Conservation (phyloP, 108 stramenopile genomes). For the Aureococcus anophagefferens region DNA sequence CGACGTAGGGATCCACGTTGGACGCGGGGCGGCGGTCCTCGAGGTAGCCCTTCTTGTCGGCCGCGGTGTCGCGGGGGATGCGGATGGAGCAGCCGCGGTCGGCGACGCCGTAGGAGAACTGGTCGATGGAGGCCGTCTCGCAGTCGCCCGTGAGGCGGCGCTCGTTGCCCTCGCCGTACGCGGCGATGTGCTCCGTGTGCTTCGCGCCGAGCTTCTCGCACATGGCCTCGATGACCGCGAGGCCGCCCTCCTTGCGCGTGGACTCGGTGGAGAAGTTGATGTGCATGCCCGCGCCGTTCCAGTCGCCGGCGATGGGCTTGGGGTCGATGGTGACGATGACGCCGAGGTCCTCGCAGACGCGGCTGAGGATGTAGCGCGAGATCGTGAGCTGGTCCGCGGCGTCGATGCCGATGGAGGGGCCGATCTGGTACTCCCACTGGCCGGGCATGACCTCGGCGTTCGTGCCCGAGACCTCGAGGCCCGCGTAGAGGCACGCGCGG, state of each 20-base stretch:
- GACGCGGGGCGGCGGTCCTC: slow-evolving; percentile 95
- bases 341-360: slow-evolving; percentile 94
- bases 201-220: slow-evolving; percentile 89
- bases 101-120: slow-evolving; percentile 90
- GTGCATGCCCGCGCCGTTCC: slow-evolving; percentile 95
- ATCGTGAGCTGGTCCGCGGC: slow-evolving; percentile 95
- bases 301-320: slow-evolving; percentile 96
- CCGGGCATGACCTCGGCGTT: slow-evolving; percentile 99
- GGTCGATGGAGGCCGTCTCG: slow-evolving; percentile 85
- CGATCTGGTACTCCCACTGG: slow-evolving; percentile 96
- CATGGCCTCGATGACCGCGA: slow-evolving; percentile 80
- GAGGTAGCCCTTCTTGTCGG: slow-evolving; percentile 87
- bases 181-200: slow-evolving; percentile 88
- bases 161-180: slow-evolving; percentile 97
- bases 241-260: slow-evolving; percentile 88
- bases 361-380: slow-evolving; percentile 87
- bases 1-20: slow-evolving; percentile 95
- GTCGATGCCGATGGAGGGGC: slow-evolving; percentile 93
- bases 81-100: slow-evolving; percentile 91
- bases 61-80: slow-evolving; percentile 82
- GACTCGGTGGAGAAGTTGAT: slow-evolving; percentile 91
- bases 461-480: slow-evolving; percentile 83
- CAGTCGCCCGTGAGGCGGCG: slow-evolving; percentile 84
- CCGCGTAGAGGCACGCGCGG: slow-evolving; percentile 88
- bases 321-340: slow-evolving; percentile 91